phyloP scores from a whole-genome alignment of 108 stramenopile species.

The Stephanodiscus minutulus region DNA sequence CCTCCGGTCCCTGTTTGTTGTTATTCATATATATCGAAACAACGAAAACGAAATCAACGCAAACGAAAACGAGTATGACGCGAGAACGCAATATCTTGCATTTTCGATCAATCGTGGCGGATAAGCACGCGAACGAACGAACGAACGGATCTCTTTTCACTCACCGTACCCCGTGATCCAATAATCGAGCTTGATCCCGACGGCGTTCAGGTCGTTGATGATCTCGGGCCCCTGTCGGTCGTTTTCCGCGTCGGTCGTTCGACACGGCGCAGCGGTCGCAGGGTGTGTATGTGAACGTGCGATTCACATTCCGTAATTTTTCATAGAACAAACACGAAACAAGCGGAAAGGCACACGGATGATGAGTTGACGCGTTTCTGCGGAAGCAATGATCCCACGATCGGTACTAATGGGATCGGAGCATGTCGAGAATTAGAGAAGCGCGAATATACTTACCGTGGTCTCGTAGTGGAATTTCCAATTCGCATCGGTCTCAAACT shows the following conservation, averaged over 20 bases:
- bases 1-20: conserved; percentile 61
- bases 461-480: conserved; percentile 73
- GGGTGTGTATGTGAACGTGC: too few species aligned
- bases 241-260: too few species aligned
- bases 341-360: background rate
- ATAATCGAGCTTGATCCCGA: conserved; percentile 53
- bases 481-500: conserved; percentile 84
- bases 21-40: too few species aligned
- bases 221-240: conserved; percentile 80
- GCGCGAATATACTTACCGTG: conserved; percentile 30
- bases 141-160: background rate
- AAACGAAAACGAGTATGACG: too few species aligned
- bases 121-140: too few species aligned
- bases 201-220: conserved; percentile 54
- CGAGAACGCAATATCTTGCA: too few species aligned
- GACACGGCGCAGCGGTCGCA: too few species aligned
- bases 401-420: background rate
- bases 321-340: background rate
- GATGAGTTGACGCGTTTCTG: background rate
- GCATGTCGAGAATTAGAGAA: too few species aligned
- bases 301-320: too few species aligned
- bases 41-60: too few species aligned
- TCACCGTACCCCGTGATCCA: conserved; percentile 56
- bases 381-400: too few species aligned
- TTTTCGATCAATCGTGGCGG: too few species aligned